phyloP scores from a whole-genome alignment of 345 rosid species.

The Sapria himalayana region DNA sequence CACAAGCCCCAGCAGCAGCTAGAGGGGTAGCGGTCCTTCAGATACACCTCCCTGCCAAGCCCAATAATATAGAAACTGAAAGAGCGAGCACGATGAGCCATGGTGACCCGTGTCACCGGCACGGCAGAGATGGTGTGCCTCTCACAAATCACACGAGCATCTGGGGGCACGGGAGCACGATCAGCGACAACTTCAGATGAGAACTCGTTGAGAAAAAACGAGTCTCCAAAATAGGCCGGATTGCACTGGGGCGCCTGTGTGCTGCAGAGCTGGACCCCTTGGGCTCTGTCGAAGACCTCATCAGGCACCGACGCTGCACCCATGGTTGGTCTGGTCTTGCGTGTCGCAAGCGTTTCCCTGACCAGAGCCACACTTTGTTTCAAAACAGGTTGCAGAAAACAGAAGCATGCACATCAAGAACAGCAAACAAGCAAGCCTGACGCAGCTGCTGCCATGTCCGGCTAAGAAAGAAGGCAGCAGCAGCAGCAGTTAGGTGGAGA shows the following conservation, averaged over 20 bases:
- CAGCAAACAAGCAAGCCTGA: no score
- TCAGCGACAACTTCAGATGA: slow-evolving; percentile 75
- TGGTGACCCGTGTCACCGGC: slow-evolving; percentile 76
- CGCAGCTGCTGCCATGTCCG: no score
- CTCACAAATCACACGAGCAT: slow-evolving; percentile 75
- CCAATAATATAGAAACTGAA: slow-evolving; percentile 89
- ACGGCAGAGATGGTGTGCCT: slow-evolving; percentile 72
- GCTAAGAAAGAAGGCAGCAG: no score
- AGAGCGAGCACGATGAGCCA: slow-evolving; percentile 45
- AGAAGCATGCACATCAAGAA: no score
- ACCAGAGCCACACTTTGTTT: slow-evolving; percentile 1
- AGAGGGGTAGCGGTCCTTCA: slow-evolving; percentile 77
- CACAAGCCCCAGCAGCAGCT: slow-evolving; percentile 91
- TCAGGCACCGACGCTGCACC: slow-evolving; percentile 96
- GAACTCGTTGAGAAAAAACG: slow-evolving; percentile 70
- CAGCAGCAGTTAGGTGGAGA: no score
- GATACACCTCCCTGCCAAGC: slow-evolving; percentile 58
- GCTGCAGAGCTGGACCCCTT: slow-evolving; percentile 80
- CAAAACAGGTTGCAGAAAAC: neutral
- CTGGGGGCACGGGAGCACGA: slow-evolving; percentile 43
- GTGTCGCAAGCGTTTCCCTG: slow-evolving; percentile 69
- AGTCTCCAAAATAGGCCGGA: slow-evolving; percentile 84
- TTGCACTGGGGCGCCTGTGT: slow-evolving; percentile 84
- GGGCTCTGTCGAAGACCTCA: slow-evolving; percentile 74
- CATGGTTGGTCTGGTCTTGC: slow-evolving; percentile 66